phyloP scores from a whole-genome alignment of 352 stramenopile genomes.

The Albugo candida region DNA sequence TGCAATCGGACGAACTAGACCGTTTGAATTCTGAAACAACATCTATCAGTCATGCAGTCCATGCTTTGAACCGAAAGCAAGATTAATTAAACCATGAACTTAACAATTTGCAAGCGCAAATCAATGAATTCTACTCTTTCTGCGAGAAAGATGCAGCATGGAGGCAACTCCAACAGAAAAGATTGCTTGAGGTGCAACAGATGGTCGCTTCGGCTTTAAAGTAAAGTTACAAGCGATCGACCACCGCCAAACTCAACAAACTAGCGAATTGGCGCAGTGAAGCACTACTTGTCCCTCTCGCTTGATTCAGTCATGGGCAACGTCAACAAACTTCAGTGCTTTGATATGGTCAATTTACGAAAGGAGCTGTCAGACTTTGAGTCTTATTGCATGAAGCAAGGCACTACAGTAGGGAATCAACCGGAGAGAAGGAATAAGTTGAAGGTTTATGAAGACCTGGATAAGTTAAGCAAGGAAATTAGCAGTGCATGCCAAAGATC shows the following conservation, averaged over 20 bases:
- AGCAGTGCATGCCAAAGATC: background rate
- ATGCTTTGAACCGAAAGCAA: slow-evolving; percentile 58
- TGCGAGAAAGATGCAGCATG: slow-evolving; percentile 75
- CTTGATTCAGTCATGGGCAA: slow-evolving; percentile 43
- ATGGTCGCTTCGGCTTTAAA: slow-evolving; percentile 51
- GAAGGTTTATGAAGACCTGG: background rate
- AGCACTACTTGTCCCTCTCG: slow-evolving; percentile 36
- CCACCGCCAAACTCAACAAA: slow-evolving; percentile 50
- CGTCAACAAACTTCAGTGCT: slow-evolving; percentile 27
- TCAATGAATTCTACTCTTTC: slow-evolving; percentile 60
- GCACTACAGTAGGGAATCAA: no score
- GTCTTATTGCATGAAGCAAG: background rate
- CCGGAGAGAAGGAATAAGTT: no score
- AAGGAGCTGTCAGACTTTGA: slow-evolving; percentile 39
- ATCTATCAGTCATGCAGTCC: slow-evolving; percentile 50
- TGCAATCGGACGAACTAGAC: slow-evolving; percentile 58
- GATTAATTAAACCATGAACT: slow-evolving; percentile 58
- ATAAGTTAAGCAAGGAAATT: slow-evolving; percentile 1
- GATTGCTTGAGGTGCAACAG: slow-evolving; percentile 58
- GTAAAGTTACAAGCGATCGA: slow-evolving; percentile 48
- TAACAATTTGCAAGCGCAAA: slow-evolving; percentile 64
- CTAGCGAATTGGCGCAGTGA: slow-evolving; percentile 38
- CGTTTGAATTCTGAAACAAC: slow-evolving; percentile 44
- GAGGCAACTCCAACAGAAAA: slow-evolving; percentile 67
- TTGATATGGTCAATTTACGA: slow-evolving; percentile 28